Base-by-base conservation (phyloP, 345 rosid species). In the Conringia planisiliqua region DNA sequence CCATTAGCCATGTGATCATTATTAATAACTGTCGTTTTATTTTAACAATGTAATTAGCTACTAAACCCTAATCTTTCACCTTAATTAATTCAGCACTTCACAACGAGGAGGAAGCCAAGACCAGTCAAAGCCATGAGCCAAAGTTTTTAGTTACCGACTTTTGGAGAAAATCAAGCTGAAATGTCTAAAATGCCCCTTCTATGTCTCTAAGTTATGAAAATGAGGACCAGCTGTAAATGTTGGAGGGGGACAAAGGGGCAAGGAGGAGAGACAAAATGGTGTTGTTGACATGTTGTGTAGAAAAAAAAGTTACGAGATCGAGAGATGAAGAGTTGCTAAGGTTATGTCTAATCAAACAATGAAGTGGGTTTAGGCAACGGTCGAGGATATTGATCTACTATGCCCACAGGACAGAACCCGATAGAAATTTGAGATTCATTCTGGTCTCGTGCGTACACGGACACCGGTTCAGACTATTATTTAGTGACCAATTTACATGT, bases 191-290 rank as follows among this genome's bases (percentile, higher is more conserved):
- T 27, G n/a, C 35, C 72, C 46, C 5, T 57, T 12, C 2, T 3
- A 9, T 46, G 44, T 74, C 24, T 57, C 50, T 44, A 22, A n/a
- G 50, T 57, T 46, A 47, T 54, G 26, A 48, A 75, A 59, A 30
- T 75, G 68, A 67, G 68, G 68, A 27, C 61, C 68, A 67, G 68
- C 72, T 74, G 73, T 74, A 39, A 66, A 67, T 75, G 73, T 67
- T 59, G 73, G 68, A 50, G 61, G 79, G 72, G 68, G 62, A 67
- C 79, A 74, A 66, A 57, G 62, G 6, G 62, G 54, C 52, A 58
- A 66, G 72, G 78, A 40, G 8, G 10, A 66, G 62, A 67, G 79
- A 75, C 38, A 59, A 73, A 44, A 17, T 75, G n/a, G 73, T 67
- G 43, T 50, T 29, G 58, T 52, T 26, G 58, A 12, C 58, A 52